Conservation (phyloP, 179 eudicot species). For the Beta corolliflora region DNA sequence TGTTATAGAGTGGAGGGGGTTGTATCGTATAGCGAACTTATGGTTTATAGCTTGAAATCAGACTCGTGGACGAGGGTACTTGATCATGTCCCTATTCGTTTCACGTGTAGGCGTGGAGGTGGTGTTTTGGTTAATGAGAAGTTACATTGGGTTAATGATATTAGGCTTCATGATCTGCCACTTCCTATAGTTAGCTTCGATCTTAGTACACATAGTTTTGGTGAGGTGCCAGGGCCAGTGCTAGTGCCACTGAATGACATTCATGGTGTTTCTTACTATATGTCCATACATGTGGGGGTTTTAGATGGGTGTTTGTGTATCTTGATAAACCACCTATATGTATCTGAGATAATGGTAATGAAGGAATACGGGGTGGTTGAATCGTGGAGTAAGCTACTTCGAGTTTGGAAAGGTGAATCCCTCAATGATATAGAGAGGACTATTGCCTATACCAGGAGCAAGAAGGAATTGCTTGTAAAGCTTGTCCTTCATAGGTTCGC, state of each 20-base stretch:
- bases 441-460: conserved; percentile 1
- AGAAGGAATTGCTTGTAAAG: conserved; percentile 21
- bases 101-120: neutral
- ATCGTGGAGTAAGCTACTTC: conserved; percentile 24
- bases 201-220: conserved; percentile 3
- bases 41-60: conserved; percentile 28
- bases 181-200: conserved; percentile 15
- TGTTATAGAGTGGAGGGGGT: neutral
- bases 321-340: neutral
- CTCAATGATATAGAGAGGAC: conserved; percentile 5
- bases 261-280: neutral
- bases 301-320: conserved; percentile 30
- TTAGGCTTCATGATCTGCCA: neutral
- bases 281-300: neutral
- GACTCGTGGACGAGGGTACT: neutral
- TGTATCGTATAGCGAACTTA: neutral
- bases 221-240: neutral
- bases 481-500: neutral
- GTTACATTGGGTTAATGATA: conserved; percentile 16
- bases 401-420: neutral
- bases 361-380: conserved; percentile 27
- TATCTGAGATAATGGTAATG: conserved; percentile 11
- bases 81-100: conserved; percentile 7
- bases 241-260: conserved; percentile 1
- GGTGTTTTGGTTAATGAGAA: conserved; percentile 19